Evolutionary conservation across 2,329 filamentous ascomycete genomes (phyloP).

Genomic region (Coniochaeta ligniaria): DNA sequence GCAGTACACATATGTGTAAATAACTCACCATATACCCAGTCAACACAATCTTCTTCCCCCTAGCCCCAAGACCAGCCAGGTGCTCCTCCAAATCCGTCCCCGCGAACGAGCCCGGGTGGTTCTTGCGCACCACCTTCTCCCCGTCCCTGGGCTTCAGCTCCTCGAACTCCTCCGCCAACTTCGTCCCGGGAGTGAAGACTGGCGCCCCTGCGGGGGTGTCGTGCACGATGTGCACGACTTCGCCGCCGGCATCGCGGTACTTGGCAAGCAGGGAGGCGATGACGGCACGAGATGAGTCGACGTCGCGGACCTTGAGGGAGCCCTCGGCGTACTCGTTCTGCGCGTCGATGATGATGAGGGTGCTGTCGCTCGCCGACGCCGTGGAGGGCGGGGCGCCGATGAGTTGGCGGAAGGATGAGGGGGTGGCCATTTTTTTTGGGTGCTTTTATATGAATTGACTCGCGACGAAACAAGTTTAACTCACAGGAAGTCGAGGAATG

Average conservation of each 20-base stretch:
- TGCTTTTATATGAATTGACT: too few relatives aligned
- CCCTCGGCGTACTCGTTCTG: constrained; percentile 63
- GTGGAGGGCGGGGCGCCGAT: constrained; percentile 48
- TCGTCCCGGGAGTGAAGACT: constrained; percentile 56
- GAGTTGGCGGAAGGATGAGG: constrained; percentile 28
- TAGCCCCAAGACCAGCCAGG: constrained; percentile 33
- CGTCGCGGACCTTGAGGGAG: constrained; percentile 46
- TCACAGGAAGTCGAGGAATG: too few relatives aligned
- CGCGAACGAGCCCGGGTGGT: constrained; percentile 52
- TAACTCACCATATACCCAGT: constrained; percentile 50
- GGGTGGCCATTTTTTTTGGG: not conserved
- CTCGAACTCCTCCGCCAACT: constrained; percentile 52
- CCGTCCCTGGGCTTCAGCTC: constrained; percentile 45
- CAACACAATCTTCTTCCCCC: constrained; percentile 53
- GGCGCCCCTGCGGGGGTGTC: constrained; percentile 52
- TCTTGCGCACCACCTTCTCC: constrained; percentile 54
- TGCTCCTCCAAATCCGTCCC: constrained; percentile 50
- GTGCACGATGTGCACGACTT: constrained; percentile 56
- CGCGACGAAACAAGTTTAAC: too few relatives aligned
- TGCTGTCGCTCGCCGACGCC: constrained; percentile 49
- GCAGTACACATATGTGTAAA: too few relatives aligned
- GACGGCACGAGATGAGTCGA: constrained; percentile 43
- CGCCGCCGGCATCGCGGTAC: constrained; percentile 45
- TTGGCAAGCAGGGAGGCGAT: constrained; percentile 50
- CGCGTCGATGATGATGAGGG: constrained; percentile 61